phyloP scores from a whole-genome alignment of 2,329 filamentous ascomycete species.

The Fusarium drepaniforme region DNA sequence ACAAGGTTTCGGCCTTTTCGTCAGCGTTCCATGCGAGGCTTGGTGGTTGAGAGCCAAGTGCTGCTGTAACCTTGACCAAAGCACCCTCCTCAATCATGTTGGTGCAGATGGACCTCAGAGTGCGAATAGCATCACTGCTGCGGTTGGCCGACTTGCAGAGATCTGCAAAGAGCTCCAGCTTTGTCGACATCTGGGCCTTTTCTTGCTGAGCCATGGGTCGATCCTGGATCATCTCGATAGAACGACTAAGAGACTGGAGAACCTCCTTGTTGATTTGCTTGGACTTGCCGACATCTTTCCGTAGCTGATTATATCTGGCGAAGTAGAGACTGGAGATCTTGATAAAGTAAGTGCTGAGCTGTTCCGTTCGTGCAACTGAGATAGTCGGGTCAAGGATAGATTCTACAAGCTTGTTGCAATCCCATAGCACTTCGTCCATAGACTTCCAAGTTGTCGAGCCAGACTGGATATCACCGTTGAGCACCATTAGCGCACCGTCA shows the following conservation, averaged over 20 bases:
- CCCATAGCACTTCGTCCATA: constrained; percentile 68
- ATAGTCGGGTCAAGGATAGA: constrained; percentile 58
- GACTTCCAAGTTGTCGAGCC: constrained; percentile 64
- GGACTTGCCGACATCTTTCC: constrained; percentile 56
- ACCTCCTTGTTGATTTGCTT: constrained; percentile 55
- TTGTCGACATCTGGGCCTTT: constrained; percentile 70
- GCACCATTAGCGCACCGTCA: constrained; percentile 70
- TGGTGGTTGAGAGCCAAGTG: constrained; percentile 63
- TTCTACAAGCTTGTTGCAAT: constrained; percentile 67
- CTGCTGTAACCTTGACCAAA: constrained; percentile 64
- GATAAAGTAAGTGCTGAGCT: constrained; percentile 64
- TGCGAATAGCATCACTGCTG: constrained; percentile 67
- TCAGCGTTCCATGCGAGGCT: constrained; percentile 64
- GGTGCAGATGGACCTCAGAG: constrained; percentile 71
- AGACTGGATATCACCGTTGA: constrained; percentile 65
- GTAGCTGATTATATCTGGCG: constrained; percentile 66
- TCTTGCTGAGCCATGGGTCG: constrained; percentile 67
- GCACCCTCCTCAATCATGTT: constrained; percentile 70
- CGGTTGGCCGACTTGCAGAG: constrained; percentile 66
- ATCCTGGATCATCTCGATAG: constrained; percentile 71
- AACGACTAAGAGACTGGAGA: constrained; percentile 71
- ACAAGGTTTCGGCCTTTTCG: constrained; percentile 65
- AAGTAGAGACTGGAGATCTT: constrained; percentile 81
- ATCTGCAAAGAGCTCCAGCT: constrained; percentile 76
- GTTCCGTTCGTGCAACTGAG: constrained; percentile 46